Percentiles rank a stretch among this genome's conserved stretches.
phyloP scores from a whole-genome alignment of 768 basidiomycete species.

The Auricularia sp. region DNA sequence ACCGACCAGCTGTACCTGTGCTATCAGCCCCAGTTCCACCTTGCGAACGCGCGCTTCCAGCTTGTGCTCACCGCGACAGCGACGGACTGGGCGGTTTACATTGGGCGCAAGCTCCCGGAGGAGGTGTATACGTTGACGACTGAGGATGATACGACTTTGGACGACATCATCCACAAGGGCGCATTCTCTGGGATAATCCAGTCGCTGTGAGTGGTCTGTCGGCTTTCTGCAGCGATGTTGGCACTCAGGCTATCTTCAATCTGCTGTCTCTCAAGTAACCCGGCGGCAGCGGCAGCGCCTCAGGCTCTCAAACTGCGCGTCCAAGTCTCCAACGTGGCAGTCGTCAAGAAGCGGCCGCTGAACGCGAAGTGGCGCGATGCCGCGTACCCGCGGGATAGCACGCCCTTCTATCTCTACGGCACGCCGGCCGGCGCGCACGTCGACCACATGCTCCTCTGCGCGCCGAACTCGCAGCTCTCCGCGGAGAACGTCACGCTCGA shows the following conservation, averaged over 20 bases:
- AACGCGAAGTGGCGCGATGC: conserved; percentile 20
- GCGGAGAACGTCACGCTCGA: neutral
- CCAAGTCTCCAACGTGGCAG: conserved; percentile 20
- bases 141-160: no score
- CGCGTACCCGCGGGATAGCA: conserved; percentile 19
- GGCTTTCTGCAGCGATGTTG: no score
- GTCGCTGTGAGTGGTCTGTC: neutral
- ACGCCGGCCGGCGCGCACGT: conserved; percentile 21
- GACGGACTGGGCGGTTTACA: conserved; percentile 15
- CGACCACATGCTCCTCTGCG: conserved; percentile 24
- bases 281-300: neutral
- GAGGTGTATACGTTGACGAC: neutral
- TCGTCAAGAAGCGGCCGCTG: conserved; percentile 24
- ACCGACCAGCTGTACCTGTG: conserved; percentile 25
- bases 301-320: neutral
- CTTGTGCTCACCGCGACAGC: conserved; percentile 21
- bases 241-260: no score
- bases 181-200: no score
- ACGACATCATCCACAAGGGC: no score
- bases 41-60: conserved; percentile 29
- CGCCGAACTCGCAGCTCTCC: conserved; percentile 22
- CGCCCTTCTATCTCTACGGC: conserved; percentile 36
- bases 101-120: conserved; percentile 8
- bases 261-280: neutral
- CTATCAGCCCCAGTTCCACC: conserved; percentile 28